A percentile compares a stretch with the other conserved stretches of the same genome.
Conservation (phyloP, 495 filamentous ascomycete genomes). For the Neurospora hispaniola region DNA sequence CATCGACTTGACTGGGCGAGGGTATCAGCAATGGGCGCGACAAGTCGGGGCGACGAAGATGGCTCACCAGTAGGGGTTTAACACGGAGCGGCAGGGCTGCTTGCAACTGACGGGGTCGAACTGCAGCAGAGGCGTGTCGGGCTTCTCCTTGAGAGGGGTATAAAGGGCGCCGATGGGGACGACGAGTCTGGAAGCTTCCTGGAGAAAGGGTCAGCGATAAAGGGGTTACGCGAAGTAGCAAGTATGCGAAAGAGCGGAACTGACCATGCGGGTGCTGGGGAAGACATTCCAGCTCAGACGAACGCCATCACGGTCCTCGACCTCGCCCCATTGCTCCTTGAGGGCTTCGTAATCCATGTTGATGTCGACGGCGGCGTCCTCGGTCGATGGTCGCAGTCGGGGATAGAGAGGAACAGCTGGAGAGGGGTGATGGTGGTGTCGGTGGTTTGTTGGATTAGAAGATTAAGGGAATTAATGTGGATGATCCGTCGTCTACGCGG, state of each 20-base stretch:
- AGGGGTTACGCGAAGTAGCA: slow-evolving; percentile 17
- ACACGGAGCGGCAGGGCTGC: slow-evolving; percentile 84
- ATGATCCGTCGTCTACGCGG: neutral
- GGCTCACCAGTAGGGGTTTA: slow-evolving; percentile 90
- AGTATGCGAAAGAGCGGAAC: slow-evolving; percentile 16
- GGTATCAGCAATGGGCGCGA: slow-evolving; percentile 16
- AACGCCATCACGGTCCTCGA: slow-evolving; percentile 94
- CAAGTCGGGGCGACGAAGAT: slow-evolving; percentile 1
- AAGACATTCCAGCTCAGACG: slow-evolving; percentile 99
- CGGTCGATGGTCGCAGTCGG: neutral
- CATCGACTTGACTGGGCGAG: slow-evolving; percentile 72
- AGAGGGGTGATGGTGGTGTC: neutral
- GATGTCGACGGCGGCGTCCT: neutral
- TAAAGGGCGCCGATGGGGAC: slow-evolving; percentile 96
- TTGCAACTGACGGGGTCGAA: slow-evolving; percentile 99
- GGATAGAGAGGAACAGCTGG: neutral
- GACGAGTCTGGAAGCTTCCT: slow-evolving; percentile 96
- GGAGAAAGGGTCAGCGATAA: slow-evolving; percentile 7
- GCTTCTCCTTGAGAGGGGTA: slow-evolving; percentile 92
- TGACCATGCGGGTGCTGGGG: slow-evolving; percentile 92
- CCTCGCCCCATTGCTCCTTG: slow-evolving; percentile 96
- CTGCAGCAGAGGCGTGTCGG: slow-evolving; percentile 77
- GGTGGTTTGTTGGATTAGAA: neutral
- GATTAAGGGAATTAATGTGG: slow-evolving; percentile 1
- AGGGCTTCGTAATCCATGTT: slow-evolving; percentile 50